Base-by-base conservation (phyloP, 2,329 filamentous ascomycete species). In the Elsinoe perseae region DNA sequence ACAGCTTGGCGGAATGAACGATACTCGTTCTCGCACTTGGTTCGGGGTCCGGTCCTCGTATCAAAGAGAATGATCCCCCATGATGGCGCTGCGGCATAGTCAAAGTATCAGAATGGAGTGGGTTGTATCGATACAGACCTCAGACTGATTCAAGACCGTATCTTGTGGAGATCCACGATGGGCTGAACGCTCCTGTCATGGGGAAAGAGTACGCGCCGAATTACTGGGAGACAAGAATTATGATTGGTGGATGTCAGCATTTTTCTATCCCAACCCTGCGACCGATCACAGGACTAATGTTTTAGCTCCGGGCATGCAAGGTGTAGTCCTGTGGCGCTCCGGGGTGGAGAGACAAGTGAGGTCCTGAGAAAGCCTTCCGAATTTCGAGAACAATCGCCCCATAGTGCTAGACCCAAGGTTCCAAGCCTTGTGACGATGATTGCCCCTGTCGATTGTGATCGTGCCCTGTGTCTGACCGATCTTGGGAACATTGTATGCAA, bases 371-470 rank as follows among this genome's bases (percentile, higher is more conserved):
- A 30, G 44, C 44, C 44, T 50, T 50, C 44, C 20, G 27, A 32
- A 50, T 50, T 50, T 50, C 44, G 44, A 50, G 44, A 50, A 50
- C 44, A 50, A 44, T 36, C 40, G 40, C 40, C 40, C 14, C 40
- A 44, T 20, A 44, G 10, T 44, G 40, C 40, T 23, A n/a, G 40
- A 44, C 10, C 40, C 40, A 21, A 27, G 40, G 40, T 25, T 21
- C 18, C 40, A 18, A 44, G 23, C 20, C 8, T 14, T 14, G 40
- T 23, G 18, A 43, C 40, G 16, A 12, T 23, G 18, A 10, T 20
- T 42, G 36, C 36, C 36, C 36, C 36, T 42, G 36, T 42, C 36
- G 36, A 42, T 42, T 42, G 18, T 42, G 42, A 46, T 46, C 42
- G 20, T 46, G 42, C 21, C 42, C 42, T 30, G 14, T 28, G 43